These are phyloP conservation scores for Rhodotorula graminis DNA, from an alignment of 768 basidiomycete species.

Conservation along the genomic window DNA sequence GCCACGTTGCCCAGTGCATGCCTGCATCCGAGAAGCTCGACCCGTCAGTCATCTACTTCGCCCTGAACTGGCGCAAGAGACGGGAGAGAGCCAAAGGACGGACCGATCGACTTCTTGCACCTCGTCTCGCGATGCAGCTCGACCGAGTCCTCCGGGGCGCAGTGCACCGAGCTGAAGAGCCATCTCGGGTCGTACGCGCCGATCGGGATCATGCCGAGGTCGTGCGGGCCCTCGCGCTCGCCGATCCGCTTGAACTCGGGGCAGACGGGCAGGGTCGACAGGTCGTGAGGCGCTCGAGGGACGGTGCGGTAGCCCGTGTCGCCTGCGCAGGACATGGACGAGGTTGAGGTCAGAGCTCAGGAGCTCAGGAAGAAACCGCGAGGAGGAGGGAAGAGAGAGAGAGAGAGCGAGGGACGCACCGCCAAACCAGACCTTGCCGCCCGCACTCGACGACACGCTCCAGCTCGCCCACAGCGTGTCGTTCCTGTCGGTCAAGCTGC, in stretches of 20 bases:
- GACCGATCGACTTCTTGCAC: slow-evolving; percentile 57
- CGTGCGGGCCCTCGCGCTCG: slow-evolving; percentile 59
- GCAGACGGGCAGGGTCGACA: slow-evolving; percentile 53
- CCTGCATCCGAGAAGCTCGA: neutral
- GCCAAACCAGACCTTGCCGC: slow-evolving; percentile 31
- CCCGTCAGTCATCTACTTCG: no score
- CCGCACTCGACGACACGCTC: slow-evolving; percentile 52
- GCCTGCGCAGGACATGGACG: neutral
- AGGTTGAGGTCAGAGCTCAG: no score
- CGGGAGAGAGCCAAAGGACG: neutral
- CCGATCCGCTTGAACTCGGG: slow-evolving; percentile 73
- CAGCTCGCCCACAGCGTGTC: slow-evolving; percentile 64
- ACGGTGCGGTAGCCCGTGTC: slow-evolving; percentile 45
- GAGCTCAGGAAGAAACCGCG: no score
- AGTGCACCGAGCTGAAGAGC: slow-evolving; percentile 50
- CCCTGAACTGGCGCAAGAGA: neutral
- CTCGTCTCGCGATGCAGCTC: slow-evolving; percentile 61
- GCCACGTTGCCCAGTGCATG: slow-evolving; percentile 53
- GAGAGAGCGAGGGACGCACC: slow-evolving; percentile 1
- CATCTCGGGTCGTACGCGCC: slow-evolving; percentile 58
- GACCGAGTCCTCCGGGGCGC: slow-evolving; percentile 65
- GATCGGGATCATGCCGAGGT: slow-evolving; percentile 62
- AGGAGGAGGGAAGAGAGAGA: neutral
- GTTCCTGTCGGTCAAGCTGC: slow-evolving; percentile 45
- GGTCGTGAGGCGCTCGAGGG: slow-evolving; percentile 37